Evolutionary conservation across 1,139 yeast genomes (phyloP).

Genomic region (Nakaseomyces kungkrabaensis): DNA sequence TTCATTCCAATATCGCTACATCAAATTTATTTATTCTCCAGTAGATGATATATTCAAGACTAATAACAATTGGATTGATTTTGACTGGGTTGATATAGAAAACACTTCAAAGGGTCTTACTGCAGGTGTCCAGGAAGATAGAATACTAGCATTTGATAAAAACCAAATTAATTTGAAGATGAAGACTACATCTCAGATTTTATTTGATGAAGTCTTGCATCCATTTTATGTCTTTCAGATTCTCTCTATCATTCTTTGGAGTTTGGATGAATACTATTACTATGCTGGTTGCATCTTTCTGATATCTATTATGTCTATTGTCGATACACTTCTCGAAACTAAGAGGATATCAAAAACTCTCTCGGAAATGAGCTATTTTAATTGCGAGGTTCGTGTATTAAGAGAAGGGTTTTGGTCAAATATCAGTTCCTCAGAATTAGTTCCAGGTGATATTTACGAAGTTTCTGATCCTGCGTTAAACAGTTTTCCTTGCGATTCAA

Average conservation of each 20-base stretch:
- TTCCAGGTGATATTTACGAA: constrained; percentile 93
- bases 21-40: constrained; percentile 76
- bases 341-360: constrained; percentile 63
- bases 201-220: constrained; percentile 82
- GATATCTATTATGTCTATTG: constrained; percentile 71
- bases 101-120: constrained; percentile 62
- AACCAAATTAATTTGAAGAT: constrained; percentile 71
- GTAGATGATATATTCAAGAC: constrained; percentile 76
- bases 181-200: constrained; percentile 52
- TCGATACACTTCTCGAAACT: constrained; percentile 76
- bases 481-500: constrained; percentile 79
- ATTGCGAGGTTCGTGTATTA: constrained; percentile 79
- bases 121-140: constrained; percentile 55
- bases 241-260: constrained; percentile 84
- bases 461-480: constrained; percentile 73
- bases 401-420: constrained; percentile 92
- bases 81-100: constrained; percentile 55
- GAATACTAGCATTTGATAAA: constrained; percentile 64
- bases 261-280: constrained; percentile 82
- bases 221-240: constrained; percentile 93
- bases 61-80: constrained; percentile 79
- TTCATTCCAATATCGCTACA: constrained; percentile 70
- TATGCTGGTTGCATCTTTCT: constrained; percentile 87
- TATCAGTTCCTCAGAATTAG: constrained; percentile 66
- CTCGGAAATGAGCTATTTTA: constrained; percentile 61